Conservation (phyloP, 768 basidiomycete species). For the Tricholoma sp. region DNA sequence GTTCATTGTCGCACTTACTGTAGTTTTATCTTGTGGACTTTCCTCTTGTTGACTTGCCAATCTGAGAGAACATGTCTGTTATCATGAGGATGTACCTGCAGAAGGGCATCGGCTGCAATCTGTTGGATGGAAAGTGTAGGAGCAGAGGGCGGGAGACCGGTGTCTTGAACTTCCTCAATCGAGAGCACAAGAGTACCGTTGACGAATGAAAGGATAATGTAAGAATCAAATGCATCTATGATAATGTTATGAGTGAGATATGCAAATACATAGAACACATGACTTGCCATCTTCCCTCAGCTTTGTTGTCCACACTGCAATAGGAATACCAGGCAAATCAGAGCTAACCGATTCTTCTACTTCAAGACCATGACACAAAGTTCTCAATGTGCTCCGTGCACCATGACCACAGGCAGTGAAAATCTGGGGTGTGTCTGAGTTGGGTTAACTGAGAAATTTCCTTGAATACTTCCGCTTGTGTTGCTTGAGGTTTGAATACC, state of each 20-base stretch:
- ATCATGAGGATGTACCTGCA: conserved; percentile 96
- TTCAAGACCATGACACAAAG: conserved; percentile 89
- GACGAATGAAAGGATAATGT: conserved; percentile 97
- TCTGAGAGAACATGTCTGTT: conserved; percentile 93
- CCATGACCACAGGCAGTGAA: conserved; percentile 92
- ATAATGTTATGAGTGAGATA: background rate
- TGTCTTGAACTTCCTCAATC: conserved; percentile 98
- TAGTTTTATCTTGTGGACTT: conserved; percentile 83
- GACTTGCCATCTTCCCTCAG: conserved; percentile 76
- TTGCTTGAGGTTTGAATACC: conserved; percentile 81
- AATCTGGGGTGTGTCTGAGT: conserved; percentile 93
- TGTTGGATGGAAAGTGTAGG: conserved; percentile 98
- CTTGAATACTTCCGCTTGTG: conserved; percentile 84
- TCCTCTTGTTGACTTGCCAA: conserved; percentile 93
- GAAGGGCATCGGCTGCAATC: conserved; percentile 88
- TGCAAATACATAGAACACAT: conserved; percentile 1
- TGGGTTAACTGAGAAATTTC: conserved; percentile 92
- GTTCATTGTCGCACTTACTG: conserved; percentile 93
- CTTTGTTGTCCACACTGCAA: conserved; percentile 98
- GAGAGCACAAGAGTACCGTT: conserved; percentile 96
- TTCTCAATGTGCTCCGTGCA: conserved; percentile 82
- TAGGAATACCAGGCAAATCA: conserved; percentile 94
- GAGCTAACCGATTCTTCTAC: conserved; percentile 94
- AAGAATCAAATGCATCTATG: conserved; percentile 88
- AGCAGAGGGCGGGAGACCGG: conserved; percentile 95